phyloP scores from a whole-genome alignment of 768 basidiomycete species.

The Macrolepiota dolichaula region DNA sequence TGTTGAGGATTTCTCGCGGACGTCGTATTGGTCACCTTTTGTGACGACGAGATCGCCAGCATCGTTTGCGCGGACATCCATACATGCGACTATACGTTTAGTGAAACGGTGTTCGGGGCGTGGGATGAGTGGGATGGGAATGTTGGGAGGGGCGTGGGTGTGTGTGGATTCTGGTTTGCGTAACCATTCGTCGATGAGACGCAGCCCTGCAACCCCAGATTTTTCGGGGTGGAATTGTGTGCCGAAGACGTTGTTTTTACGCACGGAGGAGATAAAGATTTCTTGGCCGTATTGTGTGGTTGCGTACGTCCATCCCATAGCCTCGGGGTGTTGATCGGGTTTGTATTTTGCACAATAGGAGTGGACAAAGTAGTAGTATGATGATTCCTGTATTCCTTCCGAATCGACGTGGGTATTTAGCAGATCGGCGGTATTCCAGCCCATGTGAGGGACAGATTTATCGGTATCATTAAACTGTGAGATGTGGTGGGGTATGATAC shows the following conservation, averaged over 20 bases:
- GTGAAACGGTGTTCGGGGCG: constrained; percentile 66
- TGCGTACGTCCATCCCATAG: constrained; percentile 76
- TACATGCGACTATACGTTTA: constrained; percentile 93
- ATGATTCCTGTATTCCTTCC: constrained; percentile 46
- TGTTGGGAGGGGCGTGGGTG: constrained; percentile 25
- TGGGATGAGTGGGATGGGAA: constrained; percentile 35
- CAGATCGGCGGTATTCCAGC: constrained; percentile 83
- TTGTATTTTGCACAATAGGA: constrained; percentile 86
- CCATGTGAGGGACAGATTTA: constrained; percentile 96
- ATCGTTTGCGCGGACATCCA: constrained; percentile 97
- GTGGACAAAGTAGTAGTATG: constrained; percentile 96
- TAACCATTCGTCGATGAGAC: constrained; percentile 80
- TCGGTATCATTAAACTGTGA: constrained; percentile 63
- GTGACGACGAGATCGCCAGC: constrained; percentile 96
- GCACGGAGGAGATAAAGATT: constrained; percentile 82
- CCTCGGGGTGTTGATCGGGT: constrained; percentile 46
- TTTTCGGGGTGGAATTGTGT: constrained; percentile 99
- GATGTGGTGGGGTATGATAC: constrained; percentile 80
- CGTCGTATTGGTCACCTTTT: constrained; percentile 99
- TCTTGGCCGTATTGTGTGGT: constrained; percentile 95
- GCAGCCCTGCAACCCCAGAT: constrained; percentile 83
- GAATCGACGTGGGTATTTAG: constrained; percentile 41
- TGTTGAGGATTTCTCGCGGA: constrained; percentile 77
- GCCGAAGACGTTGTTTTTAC: constrained; percentile 81
- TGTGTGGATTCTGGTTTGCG: constrained; percentile 44